Conservation (phyloP, 768 basidiomycete genomes). For the Brasilioporus rufonigricans region DNA sequence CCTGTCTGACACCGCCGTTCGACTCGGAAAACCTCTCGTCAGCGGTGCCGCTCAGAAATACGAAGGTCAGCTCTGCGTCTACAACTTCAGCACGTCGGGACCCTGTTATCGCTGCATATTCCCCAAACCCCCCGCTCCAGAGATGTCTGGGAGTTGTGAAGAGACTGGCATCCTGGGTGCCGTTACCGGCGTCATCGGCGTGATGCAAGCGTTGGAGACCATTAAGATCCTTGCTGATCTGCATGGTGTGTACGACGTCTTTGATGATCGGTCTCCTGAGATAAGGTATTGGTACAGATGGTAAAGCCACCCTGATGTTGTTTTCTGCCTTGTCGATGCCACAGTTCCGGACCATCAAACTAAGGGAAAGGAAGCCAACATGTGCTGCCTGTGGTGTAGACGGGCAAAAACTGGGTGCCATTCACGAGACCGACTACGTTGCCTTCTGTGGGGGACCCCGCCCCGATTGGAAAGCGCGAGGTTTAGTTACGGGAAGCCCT, state of each 20-base stretch:
- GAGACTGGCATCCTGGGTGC: constrained; percentile 87
- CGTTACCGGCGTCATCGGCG: constrained; percentile 88
- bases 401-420: constrained; percentile 41
- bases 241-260: constrained; percentile 45
- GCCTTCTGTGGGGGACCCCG: constrained; percentile 78
- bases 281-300: constrained; percentile 39
- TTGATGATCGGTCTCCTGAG: background rate
- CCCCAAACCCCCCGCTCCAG: constrained; percentile 69
- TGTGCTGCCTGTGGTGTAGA: constrained; percentile 75
- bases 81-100: constrained; percentile 64
- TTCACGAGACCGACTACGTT: constrained; percentile 72
- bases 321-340: constrained; percentile 69
- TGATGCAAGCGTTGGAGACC: constrained; percentile 84
- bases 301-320: constrained; percentile 62
- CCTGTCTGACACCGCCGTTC: constrained; percentile 81
- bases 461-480: constrained; percentile 64
- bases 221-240: constrained; percentile 74
- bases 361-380: constrained; percentile 65
- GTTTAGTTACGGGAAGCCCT: constrained; percentile 42
- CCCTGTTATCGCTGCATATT: constrained; percentile 96
- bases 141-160: constrained; percentile 73
- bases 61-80: constrained; percentile 78
- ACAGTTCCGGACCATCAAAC: constrained; percentile 79
- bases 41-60: constrained; percentile 89
- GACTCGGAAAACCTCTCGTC: constrained; percentile 76